Evolutionary conservation across 2,329 filamentous ascomycete genomes (phyloP), one percentile per base, ranked within the genome.

Genomic region (Ascochyta clinopodiicola): DNA sequence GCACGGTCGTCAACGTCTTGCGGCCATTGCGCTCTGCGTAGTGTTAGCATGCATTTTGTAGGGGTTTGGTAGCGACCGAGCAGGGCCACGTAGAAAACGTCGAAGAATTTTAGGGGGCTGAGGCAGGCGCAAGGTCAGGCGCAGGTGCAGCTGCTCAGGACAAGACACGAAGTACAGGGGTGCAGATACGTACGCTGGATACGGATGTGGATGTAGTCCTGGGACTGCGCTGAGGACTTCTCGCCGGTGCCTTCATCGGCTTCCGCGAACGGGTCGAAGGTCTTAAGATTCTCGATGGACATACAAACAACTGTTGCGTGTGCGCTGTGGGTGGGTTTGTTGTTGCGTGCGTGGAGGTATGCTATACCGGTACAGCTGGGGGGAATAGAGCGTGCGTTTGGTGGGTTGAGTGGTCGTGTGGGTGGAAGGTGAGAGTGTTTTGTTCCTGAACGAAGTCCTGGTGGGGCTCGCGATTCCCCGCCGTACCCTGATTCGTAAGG

Each of bases 161-260:
- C 24, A 40, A 25, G 25, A 2, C 15, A 19, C 12, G 22, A 10
- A 17, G n/a, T 37, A 48, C 25, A 44, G 31, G 17, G 34, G 36
- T 17, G 25, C 42, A 17, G 27, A 90, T 77, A 72, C 71, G 62
- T 88, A 98, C 94, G 95, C 80, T 99, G 95, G 79, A 98, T 98
- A 82, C 95, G 93, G 82, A 99, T 98, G 84, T 98, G 95, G 80
- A 98, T 96, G 80, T 97, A 96, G 82, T 96, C 96, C 83, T 96
- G 66, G 44, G 91, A 79, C 83, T 96, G 66, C 57, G 91, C 79
- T 91, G 88, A 85, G 83, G 95, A 95, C 79, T 88, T 89, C 83
- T 96, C 91, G 86, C 93, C 93, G 80, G 90, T 93, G 81, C 96
- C 93, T 89, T 97, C 94, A 92, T 97, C 95, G 88, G 93, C 95